Conservation (phyloP, 2,329 filamentous ascomycete species). For the Cladosporium velox region DNA sequence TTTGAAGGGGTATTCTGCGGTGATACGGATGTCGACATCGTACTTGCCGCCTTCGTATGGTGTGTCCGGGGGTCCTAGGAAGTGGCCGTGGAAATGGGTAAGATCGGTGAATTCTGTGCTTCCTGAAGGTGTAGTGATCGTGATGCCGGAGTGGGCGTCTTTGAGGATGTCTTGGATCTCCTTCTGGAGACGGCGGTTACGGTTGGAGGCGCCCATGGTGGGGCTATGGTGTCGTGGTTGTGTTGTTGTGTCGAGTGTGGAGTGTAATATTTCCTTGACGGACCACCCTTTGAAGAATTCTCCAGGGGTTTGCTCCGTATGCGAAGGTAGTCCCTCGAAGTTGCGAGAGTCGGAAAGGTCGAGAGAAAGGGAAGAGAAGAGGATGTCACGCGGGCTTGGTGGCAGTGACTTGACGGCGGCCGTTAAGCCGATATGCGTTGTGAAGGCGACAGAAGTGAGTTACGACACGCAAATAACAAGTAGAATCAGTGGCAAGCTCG, state of each 20-base stretch:
- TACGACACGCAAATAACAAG: background rate
- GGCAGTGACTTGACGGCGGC: background rate
- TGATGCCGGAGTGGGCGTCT: constrained; percentile 77
- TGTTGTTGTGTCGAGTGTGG: background rate
- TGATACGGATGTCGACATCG: constrained; percentile 81
- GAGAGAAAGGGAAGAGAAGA: background rate
- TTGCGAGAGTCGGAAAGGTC: background rate
- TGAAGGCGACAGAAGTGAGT: background rate
- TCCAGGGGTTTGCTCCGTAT: background rate
- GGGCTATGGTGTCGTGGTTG: background rate
- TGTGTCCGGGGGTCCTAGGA: constrained; percentile 85
- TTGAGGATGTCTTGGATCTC: constrained; percentile 73
- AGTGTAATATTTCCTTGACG: background rate
- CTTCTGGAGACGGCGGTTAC: constrained; percentile 66
- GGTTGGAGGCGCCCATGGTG: constrained; percentile 56
- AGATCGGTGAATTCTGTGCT: constrained; percentile 67
- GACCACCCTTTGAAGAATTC: background rate
- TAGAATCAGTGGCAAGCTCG: background rate
- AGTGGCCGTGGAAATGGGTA: constrained; percentile 78
- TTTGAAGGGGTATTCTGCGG: constrained; percentile 87
- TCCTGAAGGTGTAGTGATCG: constrained; percentile 48
- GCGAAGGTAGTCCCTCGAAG: background rate
- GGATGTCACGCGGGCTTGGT: constrained; percentile 8
- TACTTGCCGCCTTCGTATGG: constrained; percentile 88
- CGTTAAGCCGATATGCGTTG: constrained; percentile 1